Evolutionary conservation across 2,329 filamentous ascomycete species (phyloP).

Genomic region (Lachnum nothofagi): DNA sequence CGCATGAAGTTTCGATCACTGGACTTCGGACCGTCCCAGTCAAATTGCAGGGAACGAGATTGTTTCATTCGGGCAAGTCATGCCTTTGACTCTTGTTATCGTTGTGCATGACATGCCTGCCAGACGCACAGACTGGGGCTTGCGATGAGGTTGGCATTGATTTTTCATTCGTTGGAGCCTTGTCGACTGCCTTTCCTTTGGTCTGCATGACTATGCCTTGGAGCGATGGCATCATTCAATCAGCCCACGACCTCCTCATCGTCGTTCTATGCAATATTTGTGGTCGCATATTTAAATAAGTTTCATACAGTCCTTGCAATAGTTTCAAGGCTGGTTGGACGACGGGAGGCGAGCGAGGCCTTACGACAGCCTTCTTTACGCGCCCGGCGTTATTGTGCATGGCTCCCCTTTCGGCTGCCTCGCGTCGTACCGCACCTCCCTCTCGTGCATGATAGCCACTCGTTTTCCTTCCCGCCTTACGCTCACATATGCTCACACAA

Average conservation of each 20-base stretch:
- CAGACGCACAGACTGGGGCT: conserved; percentile 1
- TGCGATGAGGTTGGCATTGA: neutral
- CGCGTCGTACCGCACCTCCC: conserved; percentile 29
- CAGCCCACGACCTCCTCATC: conserved; percentile 10
- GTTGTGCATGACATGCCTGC: conserved; percentile 28
- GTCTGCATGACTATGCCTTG: conserved; percentile 11
- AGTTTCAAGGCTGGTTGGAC: conserved; percentile 19
- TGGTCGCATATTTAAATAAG: conserved; percentile 22
- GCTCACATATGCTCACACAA: conserved; percentile 10
- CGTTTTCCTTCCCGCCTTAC: conserved; percentile 19
- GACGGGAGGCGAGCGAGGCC: conserved; percentile 20
- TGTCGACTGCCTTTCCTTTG: neutral
- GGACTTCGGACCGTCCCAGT: conserved; percentile 41
- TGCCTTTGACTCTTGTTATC: conserved; percentile 22
- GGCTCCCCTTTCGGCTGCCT: conserved; percentile 24
- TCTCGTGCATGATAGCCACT: conserved; percentile 27
- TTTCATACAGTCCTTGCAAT: conserved; percentile 23
- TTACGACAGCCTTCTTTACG: conserved; percentile 32
- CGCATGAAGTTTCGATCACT: conserved; percentile 58
- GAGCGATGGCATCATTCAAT: conserved; percentile 20
- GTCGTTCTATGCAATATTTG: neutral
- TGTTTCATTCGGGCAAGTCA: conserved; percentile 20
- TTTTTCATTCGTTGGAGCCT: neutral
- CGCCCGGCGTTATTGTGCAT: conserved; percentile 30
- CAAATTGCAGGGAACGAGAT: conserved; percentile 24